Evolutionary conservation across 2,329 filamentous ascomycete genomes (phyloP).

Genomic region (Sporothrix pallida): DNA sequence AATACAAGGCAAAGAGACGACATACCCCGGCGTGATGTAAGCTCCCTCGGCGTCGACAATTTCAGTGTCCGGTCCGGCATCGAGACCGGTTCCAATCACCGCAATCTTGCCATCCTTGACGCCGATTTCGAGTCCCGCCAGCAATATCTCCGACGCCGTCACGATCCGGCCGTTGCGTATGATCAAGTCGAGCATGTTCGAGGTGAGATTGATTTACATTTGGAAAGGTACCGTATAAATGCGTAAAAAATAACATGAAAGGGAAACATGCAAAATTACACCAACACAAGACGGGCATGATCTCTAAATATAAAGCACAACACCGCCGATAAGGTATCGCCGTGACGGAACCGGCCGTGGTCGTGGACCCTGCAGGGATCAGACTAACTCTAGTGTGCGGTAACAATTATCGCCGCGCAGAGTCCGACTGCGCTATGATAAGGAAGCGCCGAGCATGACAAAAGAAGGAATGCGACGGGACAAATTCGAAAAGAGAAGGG

Average conservation of each 20-base stretch:
- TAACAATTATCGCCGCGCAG: not conserved
- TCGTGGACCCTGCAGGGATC: conserved; percentile 12
- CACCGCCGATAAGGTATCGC: conserved; percentile 15
- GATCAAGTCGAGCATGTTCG: conserved; percentile 38
- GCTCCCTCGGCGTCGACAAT: conserved; percentile 54
- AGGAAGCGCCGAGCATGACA: conserved; percentile 13
- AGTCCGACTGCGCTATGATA: not conserved
- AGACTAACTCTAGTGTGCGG: not conserved
- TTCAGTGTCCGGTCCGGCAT: conserved; percentile 43
- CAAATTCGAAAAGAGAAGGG: not conserved
- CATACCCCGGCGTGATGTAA: conserved; percentile 49
- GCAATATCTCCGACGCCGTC: conserved; percentile 54
- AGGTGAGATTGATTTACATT: too few species aligned
- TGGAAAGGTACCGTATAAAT: too few species aligned
- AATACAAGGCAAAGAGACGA: not conserved
- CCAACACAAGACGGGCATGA: not conserved
- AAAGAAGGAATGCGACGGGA: not conserved
- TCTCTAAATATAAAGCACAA: not conserved
- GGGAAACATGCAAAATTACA: too few species aligned
- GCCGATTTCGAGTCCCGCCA: conserved; percentile 53
- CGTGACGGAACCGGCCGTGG: conserved; percentile 19
- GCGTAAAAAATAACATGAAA: not conserved
- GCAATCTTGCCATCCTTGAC: conserved; percentile 54
- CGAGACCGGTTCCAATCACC: conserved; percentile 50
- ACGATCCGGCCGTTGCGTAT: conserved; percentile 43